Evolutionary conservation across 2,329 filamentous ascomycete genomes (phyloP).

Genomic region (Chaetothyriales sp.): DNA sequence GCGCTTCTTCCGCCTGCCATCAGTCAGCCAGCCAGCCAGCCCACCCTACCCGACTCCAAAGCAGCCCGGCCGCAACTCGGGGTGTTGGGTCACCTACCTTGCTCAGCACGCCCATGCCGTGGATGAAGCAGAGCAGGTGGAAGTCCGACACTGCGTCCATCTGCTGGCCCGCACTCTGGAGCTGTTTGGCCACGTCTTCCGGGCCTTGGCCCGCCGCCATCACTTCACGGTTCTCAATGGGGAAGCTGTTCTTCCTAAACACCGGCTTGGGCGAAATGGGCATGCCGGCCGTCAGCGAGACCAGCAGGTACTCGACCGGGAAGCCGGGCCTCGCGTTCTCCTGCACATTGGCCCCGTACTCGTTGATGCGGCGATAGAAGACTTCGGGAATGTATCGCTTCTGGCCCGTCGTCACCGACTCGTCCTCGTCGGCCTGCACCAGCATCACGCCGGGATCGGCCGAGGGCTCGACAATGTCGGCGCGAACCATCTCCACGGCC

Average conservation of each 20-base stretch:
- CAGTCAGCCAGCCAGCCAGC: neutral
- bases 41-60: too few species aligned
- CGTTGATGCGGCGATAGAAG: slow-evolving; percentile 89
- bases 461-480: slow-evolving; percentile 88
- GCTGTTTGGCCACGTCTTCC: slow-evolving; percentile 51
- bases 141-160: slow-evolving; percentile 74
- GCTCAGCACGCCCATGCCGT: slow-evolving; percentile 64
- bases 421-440: slow-evolving; percentile 80
- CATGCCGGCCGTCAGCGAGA: slow-evolving; percentile 93
- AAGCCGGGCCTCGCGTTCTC: slow-evolving; percentile 95
- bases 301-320: slow-evolving; percentile 88
- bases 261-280: slow-evolving; percentile 64
- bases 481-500: slow-evolving; percentile 90
- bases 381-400: slow-evolving; percentile 92
- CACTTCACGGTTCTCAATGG: slow-evolving; percentile 79
- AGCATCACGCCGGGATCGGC: slow-evolving; percentile 90
- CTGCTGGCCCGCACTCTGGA: slow-evolving; percentile 53
- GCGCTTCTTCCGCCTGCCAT: slow-evolving; percentile 67
- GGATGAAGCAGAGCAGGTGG: slow-evolving; percentile 80
- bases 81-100: too few species aligned
- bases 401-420: slow-evolving; percentile 48
- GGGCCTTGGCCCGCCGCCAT: slow-evolving; percentile 78
- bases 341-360: slow-evolving; percentile 91
- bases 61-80: too few species aligned
- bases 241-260: slow-evolving; percentile 61